These are phyloP conservation scores for Fraxinus excelsior DNA, from an alignment of 257 asterid species.

Conservation along the genomic window DNA sequence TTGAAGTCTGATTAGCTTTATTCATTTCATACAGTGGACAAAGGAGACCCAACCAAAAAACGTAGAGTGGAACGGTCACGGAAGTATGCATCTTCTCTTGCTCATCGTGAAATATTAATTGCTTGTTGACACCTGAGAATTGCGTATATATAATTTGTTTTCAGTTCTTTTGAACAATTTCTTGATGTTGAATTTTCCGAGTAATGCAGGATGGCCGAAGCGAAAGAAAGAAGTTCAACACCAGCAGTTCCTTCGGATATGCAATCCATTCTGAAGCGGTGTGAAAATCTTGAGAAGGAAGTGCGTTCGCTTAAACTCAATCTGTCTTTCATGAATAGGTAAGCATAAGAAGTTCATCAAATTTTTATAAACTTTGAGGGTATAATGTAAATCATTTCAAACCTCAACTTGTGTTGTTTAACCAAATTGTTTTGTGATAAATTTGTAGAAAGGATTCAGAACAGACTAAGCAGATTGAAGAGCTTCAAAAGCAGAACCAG, in stretches of 20 bases:
- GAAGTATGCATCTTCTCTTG: constrained; percentile 54
- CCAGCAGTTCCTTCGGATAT: constrained; percentile 76
- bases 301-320: constrained; percentile 85
- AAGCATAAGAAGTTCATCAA: not conserved
- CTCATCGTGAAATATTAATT: not conserved
- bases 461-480: constrained; percentile 88
- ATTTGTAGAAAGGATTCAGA: constrained; percentile 81
- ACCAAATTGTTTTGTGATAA: constrained; percentile 6
- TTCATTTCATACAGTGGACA: constrained; percentile 57
- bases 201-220: constrained; percentile 82
- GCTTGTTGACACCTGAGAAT: not conserved
- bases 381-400: not conserved
- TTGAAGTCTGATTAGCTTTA: constrained; percentile 21
- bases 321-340: constrained; percentile 94
- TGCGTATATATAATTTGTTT: not conserved
- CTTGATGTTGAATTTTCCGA: not conserved
- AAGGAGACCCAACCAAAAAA: constrained; percentile 86
- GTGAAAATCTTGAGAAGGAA: constrained; percentile 93
- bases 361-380: not conserved
- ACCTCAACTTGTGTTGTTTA: constrained; percentile 6
- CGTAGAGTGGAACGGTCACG: constrained; percentile 86
- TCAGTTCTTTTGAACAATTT: not conserved
- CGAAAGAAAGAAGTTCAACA: constrained; percentile 73
- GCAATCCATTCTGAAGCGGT: constrained; percentile 68
- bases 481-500: constrained; percentile 70